A percentile compares a stretch with the other conserved stretches of the same genome.
Evolutionary conservation across 305 asterid species (phyloP).

Genomic region (Fraxinus dipetala): DNA sequence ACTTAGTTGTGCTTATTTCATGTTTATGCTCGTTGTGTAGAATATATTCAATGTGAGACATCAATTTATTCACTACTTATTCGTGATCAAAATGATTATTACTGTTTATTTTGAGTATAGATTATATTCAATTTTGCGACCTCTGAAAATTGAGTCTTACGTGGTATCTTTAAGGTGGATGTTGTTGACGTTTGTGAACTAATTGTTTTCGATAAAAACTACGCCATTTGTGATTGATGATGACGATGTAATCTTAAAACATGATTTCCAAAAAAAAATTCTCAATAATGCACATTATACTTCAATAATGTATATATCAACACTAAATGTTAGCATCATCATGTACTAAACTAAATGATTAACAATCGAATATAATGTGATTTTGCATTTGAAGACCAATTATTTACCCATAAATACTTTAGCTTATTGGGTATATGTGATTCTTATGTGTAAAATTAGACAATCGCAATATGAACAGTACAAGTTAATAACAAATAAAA

Average conservation of each 20-base stretch:
- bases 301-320: no score
- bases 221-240: not conserved
- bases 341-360: no score
- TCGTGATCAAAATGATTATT: not conserved
- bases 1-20: not conserved
- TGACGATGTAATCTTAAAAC: not conserved
- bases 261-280: not conserved
- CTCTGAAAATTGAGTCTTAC: not conserved
- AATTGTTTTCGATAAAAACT: not conserved
- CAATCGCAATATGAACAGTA: no score
- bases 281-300: no score
- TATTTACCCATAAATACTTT: no score
- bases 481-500: no score
- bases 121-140: not conserved
- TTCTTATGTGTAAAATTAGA: no score
- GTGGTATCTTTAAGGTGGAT: not conserved
- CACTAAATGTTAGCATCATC: no score
- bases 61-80: not conserved
- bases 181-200: not conserved
- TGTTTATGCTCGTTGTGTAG: not conserved
- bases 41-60: not conserved
- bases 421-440: no score
- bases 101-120: not conserved
- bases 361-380: no score
- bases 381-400: no score